Evolutionary conservation across 2,329 filamentous ascomycete genomes (phyloP), one percentile per base, ranked within the genome.

Genomic region (Tricladium varicosporioides): DNA sequence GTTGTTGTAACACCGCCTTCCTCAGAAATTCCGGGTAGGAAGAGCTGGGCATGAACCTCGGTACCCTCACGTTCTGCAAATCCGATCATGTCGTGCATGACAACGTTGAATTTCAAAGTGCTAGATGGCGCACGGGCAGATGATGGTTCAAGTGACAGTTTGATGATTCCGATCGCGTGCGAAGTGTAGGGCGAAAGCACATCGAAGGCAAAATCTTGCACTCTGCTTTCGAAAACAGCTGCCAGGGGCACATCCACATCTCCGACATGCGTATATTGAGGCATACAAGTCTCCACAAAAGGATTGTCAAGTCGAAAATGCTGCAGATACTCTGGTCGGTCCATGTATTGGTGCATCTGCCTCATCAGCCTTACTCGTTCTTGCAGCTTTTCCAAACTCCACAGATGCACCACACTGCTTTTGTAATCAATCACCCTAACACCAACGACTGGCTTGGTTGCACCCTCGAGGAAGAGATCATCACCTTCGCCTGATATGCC

Each of bases 31-130:
- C 92, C 92, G 5, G 94, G 91, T 40, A 99, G 87, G 69, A 96
- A 97, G n/a, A 99, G 83, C 73, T 97, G 92, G 1, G 92, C 94
- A 73, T 99, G 94, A 27, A 99, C 92, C 63, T 96, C 89, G 0
- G 91, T 96, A 13, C 94, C 94, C 76, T 99, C 94, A 60, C 93
- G 85, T 74, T 99, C 94, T 0, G 94, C 89, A 65, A 99, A 99
- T 1, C 94, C 94, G 36, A 94, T 77, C 75, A 99, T 84, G 69
- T 97, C 92, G 69, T 96, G 92, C 91, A 99, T 96, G 32, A 97
- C 92, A 5, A 97, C 92, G 67, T 97, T 99, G 76, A 99, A 99
- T 71, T 97, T 99, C 57, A 97, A 77, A 2, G 91, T 97, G 57
- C 90, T 94, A 11, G 91, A 89, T 13, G 94, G 94, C 3, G 92